Evolutionary conservation across 2,329 filamentous ascomycete species (phyloP).

Genomic region (Zymoseptoria passerinii): DNA sequence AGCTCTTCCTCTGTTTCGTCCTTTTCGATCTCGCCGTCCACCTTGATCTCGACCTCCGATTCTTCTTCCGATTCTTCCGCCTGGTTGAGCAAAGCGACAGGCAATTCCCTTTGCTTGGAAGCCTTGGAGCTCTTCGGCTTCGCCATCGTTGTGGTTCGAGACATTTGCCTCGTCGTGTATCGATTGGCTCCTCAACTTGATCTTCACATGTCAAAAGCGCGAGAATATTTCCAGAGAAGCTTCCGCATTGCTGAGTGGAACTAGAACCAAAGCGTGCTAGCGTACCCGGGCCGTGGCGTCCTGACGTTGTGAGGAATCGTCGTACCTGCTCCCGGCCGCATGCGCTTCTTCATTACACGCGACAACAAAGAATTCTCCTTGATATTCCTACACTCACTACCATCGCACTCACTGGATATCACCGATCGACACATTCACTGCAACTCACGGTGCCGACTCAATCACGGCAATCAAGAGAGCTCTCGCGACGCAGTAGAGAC

Average conservation of each 20-base stretch:
- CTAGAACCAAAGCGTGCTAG: not conserved
- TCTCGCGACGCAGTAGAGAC: not conserved
- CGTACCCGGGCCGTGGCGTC: not conserved
- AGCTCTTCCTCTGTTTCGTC: constrained; percentile 28
- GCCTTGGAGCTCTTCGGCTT: constrained; percentile 11
- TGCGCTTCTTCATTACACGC: not conserved
- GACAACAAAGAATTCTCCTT: not conserved
- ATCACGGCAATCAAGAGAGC: not conserved
- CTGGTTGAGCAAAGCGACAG: not conserved
- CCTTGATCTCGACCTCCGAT: constrained; percentile 24
- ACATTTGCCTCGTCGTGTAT: not conserved
- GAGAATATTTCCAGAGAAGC: not conserved
- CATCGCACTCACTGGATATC: not conserved
- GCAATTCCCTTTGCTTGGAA: constrained; percentile 5
- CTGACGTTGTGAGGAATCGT: not conserved
- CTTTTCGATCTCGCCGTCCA: constrained; percentile 23
- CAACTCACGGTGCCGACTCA: not conserved
- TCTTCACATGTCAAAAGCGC: not conserved
- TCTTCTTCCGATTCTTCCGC: constrained; percentile 17
- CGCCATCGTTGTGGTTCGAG: not conserved
- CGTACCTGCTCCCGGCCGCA: no score
- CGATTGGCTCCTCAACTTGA: not conserved
- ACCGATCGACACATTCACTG: not conserved
- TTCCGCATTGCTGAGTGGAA: not conserved
- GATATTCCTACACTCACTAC: not conserved